A percentile compares a stretch with the other conserved stretches of the same genome.
phyloP scores from a whole-genome alignment of 179 eudicot species.

The Dionaea muscipula region DNA sequence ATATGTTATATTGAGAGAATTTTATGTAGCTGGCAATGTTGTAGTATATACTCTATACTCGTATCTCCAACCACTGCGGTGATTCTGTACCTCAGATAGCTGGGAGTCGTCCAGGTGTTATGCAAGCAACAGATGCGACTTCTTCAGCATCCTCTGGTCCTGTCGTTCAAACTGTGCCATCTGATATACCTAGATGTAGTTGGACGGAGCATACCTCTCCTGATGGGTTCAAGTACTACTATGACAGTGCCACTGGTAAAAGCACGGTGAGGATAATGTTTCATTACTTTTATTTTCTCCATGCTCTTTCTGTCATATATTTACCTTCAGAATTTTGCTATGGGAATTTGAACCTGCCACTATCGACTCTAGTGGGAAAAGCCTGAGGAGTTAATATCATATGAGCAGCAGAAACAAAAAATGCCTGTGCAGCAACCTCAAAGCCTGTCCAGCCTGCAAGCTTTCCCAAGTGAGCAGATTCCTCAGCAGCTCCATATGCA shows the following conservation, averaged over 20 bases:
- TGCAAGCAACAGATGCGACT: conserved; percentile 29
- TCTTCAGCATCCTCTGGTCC: conserved; percentile 32
- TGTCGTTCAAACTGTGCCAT: conserved; percentile 14
- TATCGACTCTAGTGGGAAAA: conserved; percentile 60
- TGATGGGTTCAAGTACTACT: conserved; percentile 83
- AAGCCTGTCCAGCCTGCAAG: conserved; percentile 34
- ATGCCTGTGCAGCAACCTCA: conserved; percentile 39
- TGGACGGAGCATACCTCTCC: conserved; percentile 98
- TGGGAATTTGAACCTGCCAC: conserved; percentile 5
- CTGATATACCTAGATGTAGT: conserved; percentile 34
- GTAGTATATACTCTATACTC: background rate
- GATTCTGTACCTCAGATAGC: conserved; percentile 34
- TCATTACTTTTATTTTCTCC: background rate
- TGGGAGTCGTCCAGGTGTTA: conserved; percentile 20
- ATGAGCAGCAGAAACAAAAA: conserved; percentile 54
- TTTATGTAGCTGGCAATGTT: background rate
- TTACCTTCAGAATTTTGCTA: background rate
- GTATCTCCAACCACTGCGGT: conserved; percentile 48
- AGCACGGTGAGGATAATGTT: conserved; percentile 54
- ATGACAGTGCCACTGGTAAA: conserved; percentile 72
- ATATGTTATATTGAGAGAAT: background rate
- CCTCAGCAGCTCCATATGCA: conserved; percentile 33
- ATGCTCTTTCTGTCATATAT: conserved; percentile 3
- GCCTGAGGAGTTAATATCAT: conserved; percentile 52
- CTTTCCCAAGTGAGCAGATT: conserved; percentile 33